Base-by-base conservation (phyloP, 1,139 yeast species). In the Geotrichum cucujoidarum region DNA sequence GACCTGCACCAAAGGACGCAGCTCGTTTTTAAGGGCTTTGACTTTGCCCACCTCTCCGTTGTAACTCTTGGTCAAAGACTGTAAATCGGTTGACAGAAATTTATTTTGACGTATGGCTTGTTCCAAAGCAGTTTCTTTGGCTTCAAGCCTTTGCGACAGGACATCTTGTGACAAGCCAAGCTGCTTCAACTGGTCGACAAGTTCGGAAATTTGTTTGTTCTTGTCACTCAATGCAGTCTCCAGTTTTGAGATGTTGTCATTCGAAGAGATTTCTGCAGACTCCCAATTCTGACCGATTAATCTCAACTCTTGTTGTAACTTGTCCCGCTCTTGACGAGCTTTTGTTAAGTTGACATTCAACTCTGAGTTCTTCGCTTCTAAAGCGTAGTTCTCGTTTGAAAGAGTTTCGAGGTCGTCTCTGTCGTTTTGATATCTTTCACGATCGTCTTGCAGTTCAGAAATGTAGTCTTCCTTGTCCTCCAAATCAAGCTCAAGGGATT, bases 401-500 rank as follows among this genome's bases (percentile, higher is more conserved):
- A 40, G 14, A 17, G 20, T 20, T 3, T 40, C n/a, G 21, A 40
- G 18, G 14, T 40, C 43, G 4, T 32, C 31, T 6, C n/a, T 31
- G 10, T 21, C 31, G n/a, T 27, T 41, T 4, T 42, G 46, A 10
- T 25, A 34, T 20, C 27, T 27, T n/a, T n/a, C 18, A n/a, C 22
- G 17, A 10, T 30, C 24, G 4, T 37, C 41, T 4, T n/a, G 22
- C 13, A 47, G 33, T 21, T 47, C 47, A 13, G 42, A 27, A 22
- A 43, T 21, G 3, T 38, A 22, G 6, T 31, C 27, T 11, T 32
- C 20, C 29, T 43, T 45, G 6, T 42, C 47, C 18, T 47, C 47
- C 7, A 43, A 20, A 22, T 47, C 47, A 10, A 43, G 7, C 17
- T 41, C 50, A 30, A 33, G 42, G 2, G 44, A 31, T 17, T 35